Evolutionary conservation across 345 rosid species (phyloP).

Genomic region (Isatis tinctoria): DNA sequence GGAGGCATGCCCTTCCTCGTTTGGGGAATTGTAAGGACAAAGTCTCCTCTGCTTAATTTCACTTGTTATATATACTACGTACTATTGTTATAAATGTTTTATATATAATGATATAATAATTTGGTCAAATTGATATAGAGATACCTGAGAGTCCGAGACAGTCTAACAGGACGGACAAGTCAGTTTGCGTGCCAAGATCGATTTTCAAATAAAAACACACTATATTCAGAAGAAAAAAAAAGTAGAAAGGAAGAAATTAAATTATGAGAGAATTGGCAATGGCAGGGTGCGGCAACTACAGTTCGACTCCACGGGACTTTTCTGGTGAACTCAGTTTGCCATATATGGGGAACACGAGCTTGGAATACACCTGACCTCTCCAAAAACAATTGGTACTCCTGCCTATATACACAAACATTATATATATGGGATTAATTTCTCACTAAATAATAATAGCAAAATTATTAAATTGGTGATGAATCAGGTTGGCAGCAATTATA

Average conservation of each 20-base stretch:
- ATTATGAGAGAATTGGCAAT: background rate
- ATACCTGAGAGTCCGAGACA: background rate
- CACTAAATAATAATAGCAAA: background rate
- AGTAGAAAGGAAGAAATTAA: background rate
- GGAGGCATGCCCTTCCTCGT: conserved; percentile 69
- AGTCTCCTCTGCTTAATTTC: background rate
- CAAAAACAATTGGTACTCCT: conserved; percentile 57
- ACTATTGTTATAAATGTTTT: no score
- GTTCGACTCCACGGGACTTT: conserved; percentile 58
- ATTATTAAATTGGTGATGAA: background rate
- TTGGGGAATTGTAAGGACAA: conserved; percentile 71
- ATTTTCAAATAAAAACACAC: no score
- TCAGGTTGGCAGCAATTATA: conserved; percentile 62
- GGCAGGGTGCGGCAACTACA: conserved; percentile 57
- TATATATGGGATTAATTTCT: background rate
- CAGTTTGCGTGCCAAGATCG: no score
- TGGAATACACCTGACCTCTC: conserved; percentile 78
- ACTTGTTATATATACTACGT: no score
- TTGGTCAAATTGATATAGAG: background rate
- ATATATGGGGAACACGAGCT: conserved; percentile 71
- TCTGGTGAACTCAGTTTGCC: conserved; percentile 67
- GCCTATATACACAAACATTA: no score
- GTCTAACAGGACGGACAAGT: background rate
- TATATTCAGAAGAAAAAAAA: no score
- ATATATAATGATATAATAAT: background rate